Conservation (phyloP, 2,329 filamentous ascomycete species). For the Fusarium staphyleae region DNA sequence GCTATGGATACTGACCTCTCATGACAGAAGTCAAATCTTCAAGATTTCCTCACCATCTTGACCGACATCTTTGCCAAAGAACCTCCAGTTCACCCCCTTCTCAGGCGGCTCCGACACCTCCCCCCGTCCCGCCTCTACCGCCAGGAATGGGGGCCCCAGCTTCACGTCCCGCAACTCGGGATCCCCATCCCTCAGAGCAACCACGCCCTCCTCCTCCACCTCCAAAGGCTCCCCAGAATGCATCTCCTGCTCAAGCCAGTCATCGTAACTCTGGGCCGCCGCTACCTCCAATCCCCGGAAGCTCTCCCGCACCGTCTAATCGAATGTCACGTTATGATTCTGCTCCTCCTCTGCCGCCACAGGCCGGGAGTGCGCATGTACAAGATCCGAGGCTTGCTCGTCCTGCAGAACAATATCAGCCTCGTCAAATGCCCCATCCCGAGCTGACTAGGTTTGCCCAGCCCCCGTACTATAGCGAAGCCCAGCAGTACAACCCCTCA, state of each 20-base stretch:
- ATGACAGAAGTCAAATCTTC: conserved; percentile 76
- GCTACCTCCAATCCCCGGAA: conserved; percentile 36
- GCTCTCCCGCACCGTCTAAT: conserved; percentile 23
- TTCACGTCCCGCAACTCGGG: conserved; percentile 48
- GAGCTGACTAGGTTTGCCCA: conserved; percentile 26
- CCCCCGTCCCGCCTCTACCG: conserved; percentile 75
- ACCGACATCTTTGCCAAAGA: conserved; percentile 93
- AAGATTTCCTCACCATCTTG: conserved; percentile 83
- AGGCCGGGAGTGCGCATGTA: conserved; percentile 28
- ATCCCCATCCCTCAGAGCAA: conserved; percentile 45
- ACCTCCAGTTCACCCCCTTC: conserved; percentile 71
- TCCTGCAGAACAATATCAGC: conserved; percentile 28
- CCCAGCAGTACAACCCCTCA: conserved; percentile 22
- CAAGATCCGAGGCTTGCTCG: conserved; percentile 23
- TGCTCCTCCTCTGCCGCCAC: conserved; percentile 54
- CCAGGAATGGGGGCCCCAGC: conserved; percentile 62
- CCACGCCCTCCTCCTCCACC: conserved; percentile 58
- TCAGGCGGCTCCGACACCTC: conserved; percentile 55
- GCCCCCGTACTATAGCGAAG: conserved; percentile 26
- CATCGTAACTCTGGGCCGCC: conserved; percentile 43
- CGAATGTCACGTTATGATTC: conserved; percentile 55
- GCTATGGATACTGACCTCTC: conserved; percentile 4
- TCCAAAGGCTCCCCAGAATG: conserved; percentile 58
- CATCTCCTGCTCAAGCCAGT: conserved; percentile 37
- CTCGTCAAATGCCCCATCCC: conserved; percentile 22